phyloP scores from a whole-genome alignment of 768 basidiomycete genomes.

The Nidularia pulvinata region DNA sequence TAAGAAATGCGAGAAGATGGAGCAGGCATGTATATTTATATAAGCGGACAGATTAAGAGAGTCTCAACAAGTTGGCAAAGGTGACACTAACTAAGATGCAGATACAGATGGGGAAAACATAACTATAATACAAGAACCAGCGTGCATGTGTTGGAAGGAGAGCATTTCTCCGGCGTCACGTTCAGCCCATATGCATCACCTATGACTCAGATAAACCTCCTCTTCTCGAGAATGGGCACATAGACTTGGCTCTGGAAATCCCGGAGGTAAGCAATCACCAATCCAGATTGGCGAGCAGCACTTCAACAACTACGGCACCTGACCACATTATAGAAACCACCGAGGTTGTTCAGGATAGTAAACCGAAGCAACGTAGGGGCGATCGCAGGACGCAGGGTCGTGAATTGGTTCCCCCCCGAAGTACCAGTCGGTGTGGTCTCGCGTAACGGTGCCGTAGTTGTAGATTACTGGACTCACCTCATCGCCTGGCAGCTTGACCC shows the following conservation, averaged over 20 bases:
- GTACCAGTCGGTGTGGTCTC: constrained; percentile 7
- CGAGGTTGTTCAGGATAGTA: constrained; percentile 30
- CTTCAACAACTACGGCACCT: constrained; percentile 6
- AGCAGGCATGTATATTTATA: too few species aligned
- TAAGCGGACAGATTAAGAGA: too few species aligned
- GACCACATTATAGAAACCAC: constrained; percentile 28
- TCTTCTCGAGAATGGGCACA: constrained; percentile 13
- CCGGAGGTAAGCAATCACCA: constrained; percentile 6
- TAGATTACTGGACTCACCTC: constrained; percentile 45
- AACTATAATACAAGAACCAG: neutral
- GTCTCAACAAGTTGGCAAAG: too few species aligned
- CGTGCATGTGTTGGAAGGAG: neutral
- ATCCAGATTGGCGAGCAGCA: neutral
- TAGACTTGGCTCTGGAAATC: constrained; percentile 12
- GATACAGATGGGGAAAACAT: too few species aligned
- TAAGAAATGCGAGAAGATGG: too few species aligned
- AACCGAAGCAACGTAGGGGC: constrained; percentile 10
- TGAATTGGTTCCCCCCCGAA: too few species aligned
- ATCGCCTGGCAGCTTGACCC: constrained; percentile 41
- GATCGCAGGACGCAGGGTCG: constrained; percentile 4
- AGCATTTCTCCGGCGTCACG: neutral
- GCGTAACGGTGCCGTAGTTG: constrained; percentile 34
- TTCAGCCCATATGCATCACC: too few species aligned
- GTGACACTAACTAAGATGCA: too few species aligned
- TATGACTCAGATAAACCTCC: constrained; percentile 14